These are phyloP conservation scores for Fagopyrum homotropicum DNA, from an alignment of 148 eudicot species.

Conservation along the genomic window DNA sequence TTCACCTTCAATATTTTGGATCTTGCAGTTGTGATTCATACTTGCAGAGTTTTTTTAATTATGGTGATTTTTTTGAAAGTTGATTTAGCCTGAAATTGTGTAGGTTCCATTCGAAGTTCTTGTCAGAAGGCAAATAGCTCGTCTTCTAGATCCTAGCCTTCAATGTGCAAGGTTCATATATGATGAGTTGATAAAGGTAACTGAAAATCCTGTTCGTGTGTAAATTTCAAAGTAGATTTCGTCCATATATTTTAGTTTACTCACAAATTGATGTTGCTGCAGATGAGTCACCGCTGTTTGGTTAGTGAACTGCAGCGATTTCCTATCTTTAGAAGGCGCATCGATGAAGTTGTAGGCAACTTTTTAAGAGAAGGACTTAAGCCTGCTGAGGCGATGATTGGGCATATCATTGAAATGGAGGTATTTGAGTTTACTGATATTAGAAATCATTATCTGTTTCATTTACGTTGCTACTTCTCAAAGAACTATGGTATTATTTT, in stretches of 20 bases:
- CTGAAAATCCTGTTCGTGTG: neutral
- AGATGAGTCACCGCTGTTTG: conserved; percentile 74
- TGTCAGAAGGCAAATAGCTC: conserved; percentile 55
- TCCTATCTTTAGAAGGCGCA: conserved; percentile 59
- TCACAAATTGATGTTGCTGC: conserved; percentile 13
- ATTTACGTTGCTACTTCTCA: neutral
- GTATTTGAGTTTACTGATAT: conserved; percentile 9
- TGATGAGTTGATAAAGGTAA: conserved; percentile 64
- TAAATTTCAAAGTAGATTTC: neutral
- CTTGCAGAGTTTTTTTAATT: neutral
- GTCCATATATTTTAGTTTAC: neutral
- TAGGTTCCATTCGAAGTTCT: conserved; percentile 28
- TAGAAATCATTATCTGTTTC: neutral
- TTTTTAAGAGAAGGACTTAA: conserved; percentile 63
- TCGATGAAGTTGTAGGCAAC: conserved; percentile 61
- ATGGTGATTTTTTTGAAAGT: neutral
- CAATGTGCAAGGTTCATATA: conserved; percentile 73
- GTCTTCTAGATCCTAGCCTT: conserved; percentile 71
- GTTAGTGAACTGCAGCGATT: conserved; percentile 60
- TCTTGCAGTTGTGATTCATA: neutral
- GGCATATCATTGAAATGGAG: conserved; percentile 57
- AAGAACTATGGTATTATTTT: neutral
- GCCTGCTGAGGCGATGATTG: conserved; percentile 70
- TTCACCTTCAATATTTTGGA: neutral
- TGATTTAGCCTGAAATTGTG: conserved; percentile 1